A percentile compares a stretch with the other conserved stretches of the same genome.
These are phyloP conservation scores for Naganishia vaughanmartiniae DNA, from an alignment of 768 basidiomycete genomes.

Conservation along the genomic window DNA sequence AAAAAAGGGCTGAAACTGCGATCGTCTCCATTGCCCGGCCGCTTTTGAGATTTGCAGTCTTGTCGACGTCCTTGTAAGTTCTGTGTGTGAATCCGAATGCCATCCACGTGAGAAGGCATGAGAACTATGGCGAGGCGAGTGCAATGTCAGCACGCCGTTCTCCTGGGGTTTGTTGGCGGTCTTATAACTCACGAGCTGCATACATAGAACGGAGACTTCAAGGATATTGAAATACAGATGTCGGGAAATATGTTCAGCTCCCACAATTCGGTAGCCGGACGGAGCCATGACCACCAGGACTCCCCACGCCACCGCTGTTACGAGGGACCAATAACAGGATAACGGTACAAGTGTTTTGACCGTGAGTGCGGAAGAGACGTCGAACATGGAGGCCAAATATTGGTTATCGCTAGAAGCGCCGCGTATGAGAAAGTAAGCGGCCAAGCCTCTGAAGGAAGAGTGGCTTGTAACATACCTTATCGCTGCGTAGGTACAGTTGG, in stretches of 20 bases:
- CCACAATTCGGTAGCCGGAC: slow-evolving; percentile 44
- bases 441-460: background rate
- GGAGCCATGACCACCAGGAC: slow-evolving; percentile 38
- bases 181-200: slow-evolving; percentile 36
- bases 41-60: slow-evolving; percentile 34
- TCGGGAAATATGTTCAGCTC: slow-evolving; percentile 45
- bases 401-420: slow-evolving; percentile 39
- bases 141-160: background rate
- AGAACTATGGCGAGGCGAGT: slow-evolving; percentile 33
- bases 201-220: slow-evolving; percentile 47
- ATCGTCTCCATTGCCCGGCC: slow-evolving; percentile 50
- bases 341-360: slow-evolving; percentile 46
- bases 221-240: slow-evolving; percentile 48
- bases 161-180: background rate
- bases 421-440: background rate
- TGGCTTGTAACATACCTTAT: slow-evolving; percentile 39
- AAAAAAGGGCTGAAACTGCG: slow-evolving; percentile 28
- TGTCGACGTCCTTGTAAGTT: slow-evolving; percentile 39
- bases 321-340: slow-evolving; percentile 50
- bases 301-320: slow-evolving; percentile 45
- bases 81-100: slow-evolving; percentile 42
- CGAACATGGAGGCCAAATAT: slow-evolving; percentile 40
- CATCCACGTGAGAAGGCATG: slow-evolving; percentile 49
- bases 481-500: slow-evolving; percentile 50
- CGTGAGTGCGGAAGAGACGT: slow-evolving; percentile 46